Evolutionary conservation across 352 stramenopile genomes (phyloP).

Genomic region (Globisporangium sylvaticum): DNA sequence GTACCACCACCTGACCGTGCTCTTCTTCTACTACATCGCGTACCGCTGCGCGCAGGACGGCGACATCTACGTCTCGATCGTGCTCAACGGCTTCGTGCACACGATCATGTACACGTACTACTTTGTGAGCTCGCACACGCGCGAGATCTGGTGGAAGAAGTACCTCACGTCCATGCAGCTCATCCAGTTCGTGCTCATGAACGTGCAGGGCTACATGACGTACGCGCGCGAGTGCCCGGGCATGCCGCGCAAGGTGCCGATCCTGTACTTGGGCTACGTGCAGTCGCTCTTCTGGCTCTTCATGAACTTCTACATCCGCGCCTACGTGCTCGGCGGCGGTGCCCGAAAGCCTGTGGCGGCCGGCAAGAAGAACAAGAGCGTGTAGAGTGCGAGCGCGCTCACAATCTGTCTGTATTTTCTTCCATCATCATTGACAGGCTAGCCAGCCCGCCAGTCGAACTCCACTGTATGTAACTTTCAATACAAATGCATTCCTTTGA

Average conservation of each 20-base stretch:
- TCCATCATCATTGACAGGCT: background rate
- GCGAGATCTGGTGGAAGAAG: slow-evolving; percentile 97
- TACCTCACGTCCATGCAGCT: slow-evolving; percentile 95
- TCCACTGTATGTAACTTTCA: background rate
- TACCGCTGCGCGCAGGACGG: slow-evolving; percentile 68
- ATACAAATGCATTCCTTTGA: background rate
- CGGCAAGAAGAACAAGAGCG: slow-evolving; percentile 1
- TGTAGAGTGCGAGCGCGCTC: background rate
- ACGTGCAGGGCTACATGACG: slow-evolving; percentile 69
- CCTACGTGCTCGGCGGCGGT: slow-evolving; percentile 2
- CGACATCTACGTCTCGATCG: slow-evolving; percentile 95
- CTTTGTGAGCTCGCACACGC: slow-evolving; percentile 96
- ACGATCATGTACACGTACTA: slow-evolving; percentile 99
- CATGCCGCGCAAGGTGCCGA: slow-evolving; percentile 68
- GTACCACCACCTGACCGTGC: slow-evolving; percentile 93
- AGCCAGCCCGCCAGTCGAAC: background rate
- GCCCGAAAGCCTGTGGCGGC: background rate
- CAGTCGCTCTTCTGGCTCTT: slow-evolving; percentile 94
- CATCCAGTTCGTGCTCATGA: slow-evolving; percentile 91
- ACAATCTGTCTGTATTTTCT: background rate
- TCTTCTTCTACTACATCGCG: slow-evolving; percentile 61
- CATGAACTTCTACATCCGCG: slow-evolving; percentile 94
- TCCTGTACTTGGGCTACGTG: slow-evolving; percentile 95
- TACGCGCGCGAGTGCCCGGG: slow-evolving; percentile 88
- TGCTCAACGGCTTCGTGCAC: slow-evolving; percentile 97